phyloP scores from a whole-genome alignment of 345 rosid genomes.

The Bretschneidera sinensis region DNA sequence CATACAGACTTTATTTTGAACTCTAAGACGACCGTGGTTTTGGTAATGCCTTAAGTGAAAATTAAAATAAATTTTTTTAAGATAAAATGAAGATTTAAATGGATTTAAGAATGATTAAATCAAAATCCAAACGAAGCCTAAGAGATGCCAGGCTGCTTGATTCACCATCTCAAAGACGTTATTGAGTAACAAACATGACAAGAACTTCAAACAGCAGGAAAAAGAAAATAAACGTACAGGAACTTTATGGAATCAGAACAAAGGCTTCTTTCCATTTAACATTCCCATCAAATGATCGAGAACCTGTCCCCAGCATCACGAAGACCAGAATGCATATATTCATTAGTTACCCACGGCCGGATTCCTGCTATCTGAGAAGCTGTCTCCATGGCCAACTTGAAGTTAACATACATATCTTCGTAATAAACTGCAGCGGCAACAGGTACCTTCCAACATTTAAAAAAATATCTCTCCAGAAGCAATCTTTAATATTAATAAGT shows the following conservation, averaged over 20 bases:
- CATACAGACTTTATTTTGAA: neutral
- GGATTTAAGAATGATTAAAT: too few relatives aligned
- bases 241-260: slow-evolving; percentile 38
- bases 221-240: too few relatives aligned
- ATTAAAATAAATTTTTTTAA: too few relatives aligned
- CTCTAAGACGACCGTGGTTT: too few relatives aligned
- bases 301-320: slow-evolving; percentile 69
- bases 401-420: slow-evolving; percentile 84
- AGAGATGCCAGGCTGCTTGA: too few relatives aligned
- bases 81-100: too few relatives aligned
- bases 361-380: slow-evolving; percentile 65
- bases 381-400: slow-evolving; percentile 77
- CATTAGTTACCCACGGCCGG: slow-evolving; percentile 78
- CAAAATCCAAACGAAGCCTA: too few relatives aligned
- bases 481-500: too few relatives aligned
- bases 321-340: slow-evolving; percentile 92
- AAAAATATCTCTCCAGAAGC: neutral
- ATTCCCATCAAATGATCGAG: slow-evolving; percentile 78
- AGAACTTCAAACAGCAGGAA: too few relatives aligned
- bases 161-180: too few relatives aligned
- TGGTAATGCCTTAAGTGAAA: too few relatives aligned
- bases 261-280: slow-evolving; percentile 74
- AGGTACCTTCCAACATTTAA: slow-evolving; percentile 48
- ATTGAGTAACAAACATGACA: too few relatives aligned
- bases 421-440: slow-evolving; percentile 87